Conservation (phyloP, 495 filamentous ascomycete species). For the Parathielavia appendiculata region DNA sequence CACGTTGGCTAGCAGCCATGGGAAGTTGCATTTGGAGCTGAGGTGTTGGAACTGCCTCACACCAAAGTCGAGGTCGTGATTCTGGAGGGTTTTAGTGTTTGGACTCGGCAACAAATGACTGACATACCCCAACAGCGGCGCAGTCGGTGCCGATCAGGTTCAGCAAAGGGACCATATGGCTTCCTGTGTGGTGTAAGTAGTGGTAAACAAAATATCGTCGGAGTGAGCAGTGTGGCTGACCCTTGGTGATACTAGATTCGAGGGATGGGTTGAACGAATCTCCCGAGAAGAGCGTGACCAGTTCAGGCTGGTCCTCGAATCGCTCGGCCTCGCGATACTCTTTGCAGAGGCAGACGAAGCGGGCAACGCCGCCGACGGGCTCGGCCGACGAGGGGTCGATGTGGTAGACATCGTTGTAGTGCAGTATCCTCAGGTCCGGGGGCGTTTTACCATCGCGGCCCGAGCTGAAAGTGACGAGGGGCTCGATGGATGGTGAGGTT, state of each 20-base stretch:
- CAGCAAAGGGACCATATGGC: conserved; percentile 84
- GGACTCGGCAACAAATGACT: neutral
- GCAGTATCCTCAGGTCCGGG: conserved; percentile 72
- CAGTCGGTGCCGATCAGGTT: conserved; percentile 71
- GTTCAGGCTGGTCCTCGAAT: conserved; percentile 55
- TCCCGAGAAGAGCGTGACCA: conserved; percentile 82
- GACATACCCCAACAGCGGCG: conserved; percentile 71
- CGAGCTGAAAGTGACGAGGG: conserved; percentile 47
- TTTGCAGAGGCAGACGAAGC: conserved; percentile 73
- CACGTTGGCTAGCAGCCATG: conserved; percentile 85
- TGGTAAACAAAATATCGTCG: neutral
- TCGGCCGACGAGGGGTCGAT: conserved; percentile 70
- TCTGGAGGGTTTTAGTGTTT: conserved; percentile 38
- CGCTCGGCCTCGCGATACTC: conserved; percentile 59
- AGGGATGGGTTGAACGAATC: conserved; percentile 89
- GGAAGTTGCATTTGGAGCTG: conserved; percentile 69
- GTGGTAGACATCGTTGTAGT: conserved; percentile 93
- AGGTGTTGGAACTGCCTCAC: conserved; percentile 71
- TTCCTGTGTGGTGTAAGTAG: conserved; percentile 33
- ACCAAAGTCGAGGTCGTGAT: conserved; percentile 95
- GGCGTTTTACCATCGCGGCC: conserved; percentile 35
- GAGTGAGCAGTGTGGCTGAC: conserved; percentile 27
- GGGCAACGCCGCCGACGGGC: conserved; percentile 69
- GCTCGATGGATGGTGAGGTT: conserved; percentile 19
- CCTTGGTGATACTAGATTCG: conserved; percentile 82